Evolutionary conservation across 257 asterid genomes (phyloP).

Genomic region (Penstemon barbatus): DNA sequence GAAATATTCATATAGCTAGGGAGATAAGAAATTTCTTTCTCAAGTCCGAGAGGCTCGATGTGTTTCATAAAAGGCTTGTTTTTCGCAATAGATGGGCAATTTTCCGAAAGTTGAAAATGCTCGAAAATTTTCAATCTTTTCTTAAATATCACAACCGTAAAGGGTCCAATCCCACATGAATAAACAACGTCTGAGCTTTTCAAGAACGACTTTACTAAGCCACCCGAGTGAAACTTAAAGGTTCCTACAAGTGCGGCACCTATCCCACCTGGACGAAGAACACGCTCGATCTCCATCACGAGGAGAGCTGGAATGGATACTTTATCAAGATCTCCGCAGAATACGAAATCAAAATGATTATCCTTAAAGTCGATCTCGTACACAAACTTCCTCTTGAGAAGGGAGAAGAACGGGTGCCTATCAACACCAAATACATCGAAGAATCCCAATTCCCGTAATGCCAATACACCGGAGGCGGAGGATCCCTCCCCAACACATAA

Average conservation of each 20-base stretch:
- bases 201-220: conserved; percentile 42
- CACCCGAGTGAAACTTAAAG: conserved; percentile 31
- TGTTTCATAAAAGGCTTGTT: conserved; percentile 60
- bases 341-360: conserved; percentile 68
- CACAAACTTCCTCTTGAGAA: conserved; percentile 61
- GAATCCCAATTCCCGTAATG: conserved; percentile 67
- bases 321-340: conserved; percentile 66
- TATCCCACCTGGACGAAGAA: conserved; percentile 71
- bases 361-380: conserved; percentile 67
- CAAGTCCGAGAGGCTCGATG: conserved; percentile 55
- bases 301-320: conserved; percentile 73
- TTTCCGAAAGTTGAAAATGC: conserved; percentile 49
- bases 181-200: conserved; percentile 61
- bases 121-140: conserved; percentile 54
- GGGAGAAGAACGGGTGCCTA: conserved; percentile 75
- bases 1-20: conserved; percentile 70
- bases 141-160: conserved; percentile 58
- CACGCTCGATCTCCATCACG: conserved; percentile 82
- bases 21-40: conserved; percentile 46
- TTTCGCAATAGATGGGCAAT: conserved; percentile 58
- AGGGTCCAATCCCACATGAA: conserved; percentile 53
- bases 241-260: conserved; percentile 68
- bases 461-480: conserved; percentile 51
- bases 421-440: conserved; percentile 52
- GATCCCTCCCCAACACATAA: conserved; percentile 68